Conservation (phyloP, 345 rosid species). For the Hibiscus syriacus region DNA sequence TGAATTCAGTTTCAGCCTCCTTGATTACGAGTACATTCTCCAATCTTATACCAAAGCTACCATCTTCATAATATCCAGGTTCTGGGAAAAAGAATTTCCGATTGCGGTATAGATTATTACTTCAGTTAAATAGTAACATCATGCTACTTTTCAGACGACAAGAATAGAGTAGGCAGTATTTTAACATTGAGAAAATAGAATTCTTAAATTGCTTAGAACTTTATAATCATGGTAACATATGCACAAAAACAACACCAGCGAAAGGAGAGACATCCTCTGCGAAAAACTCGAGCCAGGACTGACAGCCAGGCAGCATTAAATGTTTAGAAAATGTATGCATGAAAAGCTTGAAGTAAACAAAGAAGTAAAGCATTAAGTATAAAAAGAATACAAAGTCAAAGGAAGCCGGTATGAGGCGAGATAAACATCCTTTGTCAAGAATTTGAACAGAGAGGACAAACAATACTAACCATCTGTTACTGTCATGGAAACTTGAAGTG, state of each 20-base stretch:
- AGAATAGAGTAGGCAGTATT: not conserved
- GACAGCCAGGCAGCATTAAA: not conserved
- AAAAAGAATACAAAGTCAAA: not conserved
- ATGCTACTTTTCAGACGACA: not conserved
- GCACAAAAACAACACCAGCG: not conserved
- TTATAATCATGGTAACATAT: not conserved
- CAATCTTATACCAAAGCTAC: constrained; percentile 85
- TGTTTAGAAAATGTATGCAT: not conserved
- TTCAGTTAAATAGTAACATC: not conserved
- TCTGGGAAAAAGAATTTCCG: constrained; percentile 34
- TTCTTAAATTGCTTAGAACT: not conserved
- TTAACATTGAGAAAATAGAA: not conserved
- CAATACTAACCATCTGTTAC: constrained; percentile 82
- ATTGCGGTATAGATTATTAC: not conserved
- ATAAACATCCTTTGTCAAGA: constrained; percentile 14
- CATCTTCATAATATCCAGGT: constrained; percentile 94
- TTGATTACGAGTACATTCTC: constrained; percentile 86
- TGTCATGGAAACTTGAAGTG: constrained; percentile 96
- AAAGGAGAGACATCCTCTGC: not conserved
- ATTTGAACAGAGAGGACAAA: not conserved
- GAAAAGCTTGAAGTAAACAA: not conserved
- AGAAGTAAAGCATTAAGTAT: not conserved
- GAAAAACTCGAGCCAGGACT: not conserved
- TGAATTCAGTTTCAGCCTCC: constrained; percentile 65
- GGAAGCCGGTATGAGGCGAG: not conserved